These are phyloP conservation scores for Mucor irregularis DNA, from an alignment of 371 early-diverging fungal species.

Conservation along the genomic window DNA sequence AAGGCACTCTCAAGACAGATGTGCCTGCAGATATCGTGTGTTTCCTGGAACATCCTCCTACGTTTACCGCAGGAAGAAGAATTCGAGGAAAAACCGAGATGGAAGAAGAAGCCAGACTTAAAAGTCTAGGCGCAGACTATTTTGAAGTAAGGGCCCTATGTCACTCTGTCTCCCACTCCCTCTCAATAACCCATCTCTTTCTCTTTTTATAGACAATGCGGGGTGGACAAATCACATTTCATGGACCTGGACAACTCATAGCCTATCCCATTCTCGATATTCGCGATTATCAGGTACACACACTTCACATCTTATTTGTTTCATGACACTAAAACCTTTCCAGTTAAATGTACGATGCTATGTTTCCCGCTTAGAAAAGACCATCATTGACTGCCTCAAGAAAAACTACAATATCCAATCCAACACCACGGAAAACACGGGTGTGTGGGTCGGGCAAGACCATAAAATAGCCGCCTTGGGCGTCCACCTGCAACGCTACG, in stretches of 20 bases:
- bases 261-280: slow-evolving; percentile 93
- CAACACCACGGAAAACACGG: slow-evolving; percentile 72
- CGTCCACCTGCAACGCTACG: slow-evolving; percentile 85
- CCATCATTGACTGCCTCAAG: slow-evolving; percentile 73
- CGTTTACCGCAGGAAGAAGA: slow-evolving; percentile 91
- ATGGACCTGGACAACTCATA: slow-evolving; percentile 97
- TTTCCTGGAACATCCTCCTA: slow-evolving; percentile 87
- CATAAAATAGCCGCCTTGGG: slow-evolving; percentile 81
- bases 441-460: slow-evolving; percentile 82
- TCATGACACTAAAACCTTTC: not conserved
- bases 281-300: slow-evolving; percentile 55
- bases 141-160: too few species aligned
- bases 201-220: too few species aligned
- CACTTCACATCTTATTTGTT: not conserved
- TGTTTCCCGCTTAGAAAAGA: slow-evolving; percentile 77
- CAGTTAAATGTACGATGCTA: slow-evolving; percentile 77
- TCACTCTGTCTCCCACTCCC: too few species aligned
- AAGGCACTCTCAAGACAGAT: not conserved
- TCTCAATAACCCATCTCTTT: too few species aligned
- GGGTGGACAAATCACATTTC: slow-evolving; percentile 96
- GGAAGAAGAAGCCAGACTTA: slow-evolving; percentile 61
- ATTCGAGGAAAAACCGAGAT: slow-evolving; percentile 59
- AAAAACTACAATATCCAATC: slow-evolving; percentile 64
- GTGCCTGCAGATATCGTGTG: slow-evolving; percentile 62
- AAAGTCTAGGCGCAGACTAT: slow-evolving; percentile 75